Conservation (phyloP, 192 early-diverging fungal genomes). For the Coemansia sp. region DNA sequence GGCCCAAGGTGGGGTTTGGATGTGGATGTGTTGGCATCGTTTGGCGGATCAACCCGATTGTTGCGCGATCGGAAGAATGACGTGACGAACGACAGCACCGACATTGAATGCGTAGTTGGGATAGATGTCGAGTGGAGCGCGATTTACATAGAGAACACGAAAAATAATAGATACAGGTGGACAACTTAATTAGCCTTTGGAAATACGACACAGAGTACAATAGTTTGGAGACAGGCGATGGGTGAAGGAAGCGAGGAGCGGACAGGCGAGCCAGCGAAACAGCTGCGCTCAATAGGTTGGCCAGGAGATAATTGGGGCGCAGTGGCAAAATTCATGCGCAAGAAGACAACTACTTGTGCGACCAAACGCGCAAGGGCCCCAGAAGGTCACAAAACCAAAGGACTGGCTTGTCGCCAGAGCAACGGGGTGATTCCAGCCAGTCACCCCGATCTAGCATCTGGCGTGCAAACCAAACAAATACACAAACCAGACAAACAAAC, state of each 20-base stretch:
- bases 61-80: constrained; percentile 51
- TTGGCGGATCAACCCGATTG: constrained; percentile 16
- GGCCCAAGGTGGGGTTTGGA: constrained; percentile 23
- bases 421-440: not conserved
- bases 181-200: constrained; percentile 2
- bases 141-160: not conserved
- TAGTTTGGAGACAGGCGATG: not conserved
- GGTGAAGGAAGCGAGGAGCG: not conserved
- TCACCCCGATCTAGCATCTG: not conserved
- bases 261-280: not conserved
- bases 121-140: not conserved
- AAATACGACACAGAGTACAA: not conserved
- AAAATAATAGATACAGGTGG: not conserved
- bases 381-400: not conserved
- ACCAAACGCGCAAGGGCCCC: not conserved
- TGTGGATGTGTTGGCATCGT: constrained; percentile 9
- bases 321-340: not conserved
- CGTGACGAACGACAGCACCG: constrained; percentile 49
- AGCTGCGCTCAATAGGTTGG: not conserved
- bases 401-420: not conserved
- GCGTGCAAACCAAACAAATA: constrained; percentile 6
- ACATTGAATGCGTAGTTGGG: constrained; percentile 20
- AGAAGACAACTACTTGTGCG: not conserved
- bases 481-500: constrained; percentile 1
- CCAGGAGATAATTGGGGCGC: not conserved